Conservation (phyloP, 257 asterid species). For the Gynochthodes officinalis region DNA sequence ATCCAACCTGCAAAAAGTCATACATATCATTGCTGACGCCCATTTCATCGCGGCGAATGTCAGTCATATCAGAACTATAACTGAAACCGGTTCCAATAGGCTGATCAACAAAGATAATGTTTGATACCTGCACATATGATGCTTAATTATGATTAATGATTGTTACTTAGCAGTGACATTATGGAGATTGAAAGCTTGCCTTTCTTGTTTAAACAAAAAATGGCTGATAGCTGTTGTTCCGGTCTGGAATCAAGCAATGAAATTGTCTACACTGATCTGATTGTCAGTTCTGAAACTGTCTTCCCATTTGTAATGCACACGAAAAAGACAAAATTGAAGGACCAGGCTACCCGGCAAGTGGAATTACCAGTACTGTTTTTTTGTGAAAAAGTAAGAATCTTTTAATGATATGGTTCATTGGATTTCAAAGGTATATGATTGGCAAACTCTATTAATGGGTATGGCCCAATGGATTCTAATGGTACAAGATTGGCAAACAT, state of each 20-base stretch:
- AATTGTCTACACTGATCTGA: background rate
- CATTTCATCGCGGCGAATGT: constrained; percentile 45
- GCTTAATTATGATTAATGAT: background rate
- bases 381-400: background rate
- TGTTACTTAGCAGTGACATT: no score
- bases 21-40: constrained; percentile 56
- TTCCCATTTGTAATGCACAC: background rate
- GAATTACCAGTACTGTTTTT: background rate
- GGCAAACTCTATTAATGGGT: background rate
- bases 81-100: constrained; percentile 70
- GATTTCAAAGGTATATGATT: background rate
- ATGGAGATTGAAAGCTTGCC: background rate
- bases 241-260: background rate
- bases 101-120: constrained; percentile 53
- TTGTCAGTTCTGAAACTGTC: background rate
- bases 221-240: background rate
- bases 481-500: constrained; percentile 8
- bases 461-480: background rate
- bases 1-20: constrained; percentile 53
- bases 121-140: constrained; percentile 40
- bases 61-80: constrained; percentile 37
- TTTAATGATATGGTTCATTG: background rate
- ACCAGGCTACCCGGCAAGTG: background rate
- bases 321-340: background rate
- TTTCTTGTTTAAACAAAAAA: background rate